Conservation (phyloP, 306 rosid genomes). For the Quercus gilva region DNA sequence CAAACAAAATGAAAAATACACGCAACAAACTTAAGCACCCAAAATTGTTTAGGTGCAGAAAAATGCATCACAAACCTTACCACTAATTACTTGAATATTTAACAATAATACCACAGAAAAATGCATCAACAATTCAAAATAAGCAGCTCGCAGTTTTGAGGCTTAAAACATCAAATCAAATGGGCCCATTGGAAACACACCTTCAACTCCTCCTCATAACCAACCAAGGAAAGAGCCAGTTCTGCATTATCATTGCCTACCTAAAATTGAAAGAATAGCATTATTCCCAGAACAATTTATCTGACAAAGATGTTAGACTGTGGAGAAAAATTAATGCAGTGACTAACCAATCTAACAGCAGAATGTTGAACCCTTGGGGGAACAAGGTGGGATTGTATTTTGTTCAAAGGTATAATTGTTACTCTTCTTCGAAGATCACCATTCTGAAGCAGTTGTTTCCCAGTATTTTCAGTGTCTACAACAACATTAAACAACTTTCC, state of each 20-base stretch:
- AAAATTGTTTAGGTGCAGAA: slow-evolving; percentile 1
- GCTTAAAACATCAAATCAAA: neutral
- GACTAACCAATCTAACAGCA: slow-evolving; percentile 67
- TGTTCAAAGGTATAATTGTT: slow-evolving; percentile 92
- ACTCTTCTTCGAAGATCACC: slow-evolving; percentile 90
- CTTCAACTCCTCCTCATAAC: slow-evolving; percentile 78
- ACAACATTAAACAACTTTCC: slow-evolving; percentile 93
- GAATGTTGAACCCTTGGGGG: slow-evolving; percentile 59
- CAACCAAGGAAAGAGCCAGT: slow-evolving; percentile 88
- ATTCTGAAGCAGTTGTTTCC: slow-evolving; percentile 82
- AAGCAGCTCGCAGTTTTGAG: neutral
- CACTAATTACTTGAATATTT: neutral
- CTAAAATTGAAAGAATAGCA: slow-evolving; percentile 41
- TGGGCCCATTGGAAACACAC: slow-evolving; percentile 33
- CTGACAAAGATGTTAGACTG: slow-evolving; percentile 3
- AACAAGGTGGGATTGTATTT: slow-evolving; percentile 63
- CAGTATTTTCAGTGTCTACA: slow-evolving; percentile 88
- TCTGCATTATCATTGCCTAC: slow-evolving; percentile 87
- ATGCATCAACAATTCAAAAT: slow-evolving; percentile 12
- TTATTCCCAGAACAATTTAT: slow-evolving; percentile 7
- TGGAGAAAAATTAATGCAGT: slow-evolving; percentile 16
- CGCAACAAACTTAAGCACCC: slow-evolving; percentile 22
- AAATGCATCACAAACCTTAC: neutral
- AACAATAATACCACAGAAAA: neutral
- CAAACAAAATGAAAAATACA: slow-evolving; percentile 7